Base-by-base conservation (phyloP, 495 filamentous ascomycete genomes). In the Annulohypoxylon nitens region DNA sequence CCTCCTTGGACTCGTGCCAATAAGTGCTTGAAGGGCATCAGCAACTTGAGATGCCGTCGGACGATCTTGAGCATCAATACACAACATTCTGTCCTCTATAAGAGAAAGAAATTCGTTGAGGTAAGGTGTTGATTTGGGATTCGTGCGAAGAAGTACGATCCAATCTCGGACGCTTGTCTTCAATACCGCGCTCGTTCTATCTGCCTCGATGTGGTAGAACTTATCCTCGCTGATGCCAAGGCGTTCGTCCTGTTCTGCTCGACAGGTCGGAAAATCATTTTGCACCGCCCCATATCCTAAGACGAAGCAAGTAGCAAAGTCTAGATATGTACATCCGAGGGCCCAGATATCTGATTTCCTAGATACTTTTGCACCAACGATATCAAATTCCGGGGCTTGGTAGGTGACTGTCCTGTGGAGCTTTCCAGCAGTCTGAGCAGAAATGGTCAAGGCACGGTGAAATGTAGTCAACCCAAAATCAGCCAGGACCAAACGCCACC, bases 291-390 rank as follows among this genome's bases (percentile, higher is more conserved):
- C 4, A 25, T 36, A 67, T 4, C 62, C 62, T 11, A 1, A 14
- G 18, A 71, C 9, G 14, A 50, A 62, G 2, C 69, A 71, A 0
- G 69, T 71, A 1, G 45, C 37, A n/a, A 71, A 71, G n/a, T 71
- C 69, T 25, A 71, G 33, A 30, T 16, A 71, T 20, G 63, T 71
- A 45, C 69, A 71, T 14, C 57, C 69, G 12, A 71, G 69, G 9
- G 69, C 69, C 69, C 69, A 71, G 14, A 71, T 66, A 18, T 71
- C 69, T 10, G 69, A 71, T 25, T 67, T 66, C 8, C 69, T 61
- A 3, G 69, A 71, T 10, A 67, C 48, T 26, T 67, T 71, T 30
- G 30, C 53, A 0, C 41, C 41, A 1, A 1, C 3, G n/a, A 71
- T 48, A 4, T 71, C 69, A 25, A 71, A 71, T 48, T 71, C 69